Evolutionary conservation across 139 green algal genomes (phyloP).

Genomic region (Tetradesmus lagerheimii): DNA sequence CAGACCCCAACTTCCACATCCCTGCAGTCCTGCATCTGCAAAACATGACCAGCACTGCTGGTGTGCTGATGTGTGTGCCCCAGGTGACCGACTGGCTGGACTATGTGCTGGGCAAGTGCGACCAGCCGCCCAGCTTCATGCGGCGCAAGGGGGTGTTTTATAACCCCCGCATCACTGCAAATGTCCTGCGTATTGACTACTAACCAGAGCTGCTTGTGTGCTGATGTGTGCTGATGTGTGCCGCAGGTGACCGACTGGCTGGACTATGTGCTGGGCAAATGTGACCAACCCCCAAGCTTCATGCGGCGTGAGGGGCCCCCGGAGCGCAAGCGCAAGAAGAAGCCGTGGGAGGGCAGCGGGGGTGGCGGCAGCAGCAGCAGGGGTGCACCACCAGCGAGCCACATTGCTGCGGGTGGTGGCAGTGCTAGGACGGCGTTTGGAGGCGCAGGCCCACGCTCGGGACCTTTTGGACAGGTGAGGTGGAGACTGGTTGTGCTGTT

Average conservation of each 20-base stretch:
- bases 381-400: not conserved
- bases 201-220: too few species aligned
- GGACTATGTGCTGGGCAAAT: slow-evolving; percentile 31
- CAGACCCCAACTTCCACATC: too few species aligned
- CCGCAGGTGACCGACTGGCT: slow-evolving; percentile 45
- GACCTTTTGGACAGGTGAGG: not conserved
- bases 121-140: slow-evolving; percentile 29
- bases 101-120: slow-evolving; percentile 10
- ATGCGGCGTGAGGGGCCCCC: slow-evolving; percentile 19
- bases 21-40: too few species aligned
- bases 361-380: slow-evolving; percentile 12
- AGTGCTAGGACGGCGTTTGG: not conserved
- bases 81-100: slow-evolving; percentile 49
- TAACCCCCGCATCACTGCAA: too few species aligned
- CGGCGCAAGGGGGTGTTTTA: not conserved
- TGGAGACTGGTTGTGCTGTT: not conserved
- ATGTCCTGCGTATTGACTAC: too few species aligned
- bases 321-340: slow-evolving; percentile 41
- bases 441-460: not conserved
- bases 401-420: not conserved
- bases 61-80: not conserved
- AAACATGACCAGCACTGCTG: too few species aligned
- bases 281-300: not conserved
- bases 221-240: not conserved
- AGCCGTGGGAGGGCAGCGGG: not conserved